Base-by-base conservation (phyloP, 2,329 filamentous ascomycete species). In the Pseudogymnoascus sp. region DNA sequence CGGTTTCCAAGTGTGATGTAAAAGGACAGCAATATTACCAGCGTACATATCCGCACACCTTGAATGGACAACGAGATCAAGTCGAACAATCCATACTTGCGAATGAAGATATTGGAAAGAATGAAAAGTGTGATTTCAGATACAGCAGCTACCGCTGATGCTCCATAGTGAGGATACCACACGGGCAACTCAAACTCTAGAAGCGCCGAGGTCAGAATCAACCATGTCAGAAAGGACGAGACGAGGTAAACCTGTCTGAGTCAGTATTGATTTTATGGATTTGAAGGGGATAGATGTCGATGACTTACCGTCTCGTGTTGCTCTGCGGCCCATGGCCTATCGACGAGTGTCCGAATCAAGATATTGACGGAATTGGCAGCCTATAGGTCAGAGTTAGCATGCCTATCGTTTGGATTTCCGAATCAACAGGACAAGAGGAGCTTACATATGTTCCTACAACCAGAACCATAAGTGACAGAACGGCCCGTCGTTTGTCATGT, bases 131-230 rank as follows among this genome's bases (percentile, higher is more conserved):
- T 68, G 0, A 80, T 70, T 69, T 91, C 88, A 37, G 83, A 81
- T 12, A 78, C 68, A 6, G 87, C 73, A 12, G 82, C 82, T 14
- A 89, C 72, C 31, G 82, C 67, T 79, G 86, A 88, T 11, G 83
- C 82, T 16, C 84, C 86, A 66, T 82, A 82, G 66, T 84, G 85
- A 0, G 86, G 84, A 67, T 86, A 84, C 79, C 84, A 87, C 8
- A 84, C 78, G 2, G 80, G 77, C 61, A 78, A 76, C 31, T 77
- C 71, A 16, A 77, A 75, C 61, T 84, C 81, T 2, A 78, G 74
- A 12, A 89, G 77, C 18, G 78, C 79, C 42, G 82, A 77, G 64
- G 85, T 75, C 67, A 88, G 78, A 12, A 86, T 79, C 3, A 83
- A 81, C 72, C 87, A 90, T n/a, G 84, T 77, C 28, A 90, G 74